phyloP scores from a whole-genome alignment of 2,329 filamentous ascomycete species.

The Ceratocystis diversiconidia region DNA sequence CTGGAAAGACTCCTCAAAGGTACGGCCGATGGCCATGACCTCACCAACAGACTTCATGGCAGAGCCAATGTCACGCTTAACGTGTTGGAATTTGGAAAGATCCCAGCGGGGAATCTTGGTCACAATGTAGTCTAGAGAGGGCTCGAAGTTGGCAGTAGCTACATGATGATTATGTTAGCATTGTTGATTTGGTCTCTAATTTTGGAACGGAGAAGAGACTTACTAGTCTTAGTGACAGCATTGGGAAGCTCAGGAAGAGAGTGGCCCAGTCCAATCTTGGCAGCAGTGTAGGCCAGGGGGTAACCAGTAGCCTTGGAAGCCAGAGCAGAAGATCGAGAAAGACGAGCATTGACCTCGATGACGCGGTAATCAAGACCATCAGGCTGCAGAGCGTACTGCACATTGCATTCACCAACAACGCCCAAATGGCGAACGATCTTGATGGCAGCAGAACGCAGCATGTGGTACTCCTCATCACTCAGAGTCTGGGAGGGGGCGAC shows the following conservation, averaged over 20 bases:
- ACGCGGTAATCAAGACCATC: constrained; percentile 96
- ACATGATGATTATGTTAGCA: constrained; percentile 1
- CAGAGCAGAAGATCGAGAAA: constrained; percentile 90
- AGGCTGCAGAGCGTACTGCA: constrained; percentile 92
- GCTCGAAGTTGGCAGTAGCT: constrained; percentile 92
- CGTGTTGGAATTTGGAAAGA: constrained; percentile 96
- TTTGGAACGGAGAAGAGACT: neutral
- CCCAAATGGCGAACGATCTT: constrained; percentile 96
- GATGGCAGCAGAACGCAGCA: constrained; percentile 93
- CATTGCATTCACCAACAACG: constrained; percentile 96
- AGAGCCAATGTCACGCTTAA: constrained; percentile 92
- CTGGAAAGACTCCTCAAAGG: constrained; percentile 97
- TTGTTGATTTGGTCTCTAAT: neutral
- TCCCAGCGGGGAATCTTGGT: constrained; percentile 99
- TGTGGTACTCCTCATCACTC: constrained; percentile 97
- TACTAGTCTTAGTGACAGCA: constrained; percentile 84
- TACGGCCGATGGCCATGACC: constrained; percentile 97
- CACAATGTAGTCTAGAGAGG: constrained; percentile 91
- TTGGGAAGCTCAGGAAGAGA: constrained; percentile 92
- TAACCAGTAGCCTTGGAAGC: constrained; percentile 98
- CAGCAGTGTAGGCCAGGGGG: constrained; percentile 89
- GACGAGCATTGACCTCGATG: constrained; percentile 97
- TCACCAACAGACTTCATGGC: constrained; percentile 99
- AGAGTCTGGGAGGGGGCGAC: constrained; percentile 94
- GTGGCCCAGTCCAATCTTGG: constrained; percentile 94